phyloP scores from a whole-genome alignment of 176 grass and related monocot species.

The Cenchrus americanus region DNA sequence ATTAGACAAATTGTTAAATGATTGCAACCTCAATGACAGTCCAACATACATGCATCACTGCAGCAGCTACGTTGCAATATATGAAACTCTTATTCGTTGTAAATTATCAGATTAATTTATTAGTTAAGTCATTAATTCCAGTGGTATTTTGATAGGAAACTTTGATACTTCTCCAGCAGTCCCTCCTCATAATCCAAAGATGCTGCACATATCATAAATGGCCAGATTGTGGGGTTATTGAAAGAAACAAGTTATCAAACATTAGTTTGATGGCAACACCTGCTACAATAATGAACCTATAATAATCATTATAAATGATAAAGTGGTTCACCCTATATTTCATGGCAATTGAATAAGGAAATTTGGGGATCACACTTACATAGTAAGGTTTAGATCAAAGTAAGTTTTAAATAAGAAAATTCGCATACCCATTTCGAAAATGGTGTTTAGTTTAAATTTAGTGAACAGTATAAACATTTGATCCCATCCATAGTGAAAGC shows the following conservation, averaged over 20 bases:
- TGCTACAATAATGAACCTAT: slow-evolving; percentile 24
- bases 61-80: slow-evolving; percentile 20
- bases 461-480: background rate
- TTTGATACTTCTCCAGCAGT: background rate
- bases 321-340: background rate
- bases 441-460: background rate
- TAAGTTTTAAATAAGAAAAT: background rate
- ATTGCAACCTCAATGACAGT: background rate
- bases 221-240: slow-evolving; percentile 6
- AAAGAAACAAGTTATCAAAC: slow-evolving; percentile 34
- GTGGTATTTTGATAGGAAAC: background rate
- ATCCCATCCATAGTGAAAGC: background rate
- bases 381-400: background rate
- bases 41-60: background rate
- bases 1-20: slow-evolving; percentile 11
- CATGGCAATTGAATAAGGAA: slow-evolving; percentile 10
- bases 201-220: slow-evolving; percentile 10
- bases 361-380: background rate
- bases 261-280: slow-evolving; percentile 25
- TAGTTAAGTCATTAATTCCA: background rate
- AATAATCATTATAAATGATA: background rate
- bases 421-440: background rate
- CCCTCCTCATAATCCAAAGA: background rate
- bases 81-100: slow-evolving; percentile 14
- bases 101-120: background rate